phyloP scores from a whole-genome alignment of 2,329 filamentous ascomycete genomes.

The Pseudogymnoascus sp. region DNA sequence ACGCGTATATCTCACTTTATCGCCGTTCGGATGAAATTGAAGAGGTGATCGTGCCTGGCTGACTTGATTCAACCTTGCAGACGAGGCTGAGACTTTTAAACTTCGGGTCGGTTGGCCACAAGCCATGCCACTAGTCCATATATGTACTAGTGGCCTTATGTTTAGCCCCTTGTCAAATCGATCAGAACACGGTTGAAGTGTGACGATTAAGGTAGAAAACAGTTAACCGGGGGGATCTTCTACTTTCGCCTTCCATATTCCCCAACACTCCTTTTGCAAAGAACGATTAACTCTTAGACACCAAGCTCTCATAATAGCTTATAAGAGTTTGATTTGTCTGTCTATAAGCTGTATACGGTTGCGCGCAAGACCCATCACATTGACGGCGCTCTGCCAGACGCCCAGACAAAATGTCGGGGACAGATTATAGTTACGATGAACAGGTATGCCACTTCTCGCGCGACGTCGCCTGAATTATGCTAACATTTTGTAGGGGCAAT shows the following conservation, averaged over 20 bases:
- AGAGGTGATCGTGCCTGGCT: background rate
- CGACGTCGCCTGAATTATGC: background rate
- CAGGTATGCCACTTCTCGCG: conserved; percentile 44
- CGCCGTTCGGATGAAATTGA: background rate
- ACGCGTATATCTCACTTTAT: background rate
- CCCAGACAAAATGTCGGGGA: conserved; percentile 26
- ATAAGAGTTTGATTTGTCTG: background rate
- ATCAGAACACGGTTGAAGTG: conserved; percentile 10
- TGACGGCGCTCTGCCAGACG: conserved; percentile 3
- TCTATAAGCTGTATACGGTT: background rate
- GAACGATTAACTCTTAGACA: background rate
- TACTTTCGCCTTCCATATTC: conserved; percentile 4
- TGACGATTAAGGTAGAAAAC: conserved; percentile 6
- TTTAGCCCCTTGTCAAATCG: conserved; percentile 8
- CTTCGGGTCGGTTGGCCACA: background rate
- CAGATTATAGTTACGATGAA: conserved; percentile 97
- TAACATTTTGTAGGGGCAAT: conserved; percentile 60
- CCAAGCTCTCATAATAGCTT: background rate
- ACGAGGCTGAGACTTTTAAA: conserved; percentile 6
- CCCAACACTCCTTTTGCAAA: conserved; percentile 5
- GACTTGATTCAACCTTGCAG: background rate
- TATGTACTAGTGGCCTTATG: background rate
- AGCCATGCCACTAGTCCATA: background rate
- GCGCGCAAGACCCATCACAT: background rate
- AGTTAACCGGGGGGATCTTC: background rate